Evolutionary conservation across 805 yeast genomes (phyloP).

Genomic region (Candida adriatica): DNA sequence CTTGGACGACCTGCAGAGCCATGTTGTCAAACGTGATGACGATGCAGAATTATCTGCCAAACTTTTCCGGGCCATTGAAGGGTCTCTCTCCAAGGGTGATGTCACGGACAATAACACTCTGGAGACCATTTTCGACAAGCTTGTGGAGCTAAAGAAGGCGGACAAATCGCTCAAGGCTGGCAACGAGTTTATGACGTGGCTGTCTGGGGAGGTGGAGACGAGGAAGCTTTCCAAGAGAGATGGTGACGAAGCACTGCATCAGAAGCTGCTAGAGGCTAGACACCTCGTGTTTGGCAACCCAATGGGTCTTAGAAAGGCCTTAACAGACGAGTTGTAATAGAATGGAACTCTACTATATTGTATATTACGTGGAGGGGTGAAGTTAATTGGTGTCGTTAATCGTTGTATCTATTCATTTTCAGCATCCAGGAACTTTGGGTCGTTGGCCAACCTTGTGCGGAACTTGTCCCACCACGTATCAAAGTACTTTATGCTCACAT

Average conservation of each 20-base stretch:
- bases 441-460: constrained; percentile 62
- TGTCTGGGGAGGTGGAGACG: constrained; percentile 37
- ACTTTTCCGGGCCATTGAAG: constrained; percentile 15
- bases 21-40: constrained; percentile 8
- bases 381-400: not conserved
- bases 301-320: constrained; percentile 56
- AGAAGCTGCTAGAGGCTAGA: constrained; percentile 39
- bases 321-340: constrained; percentile 35
- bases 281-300: constrained; percentile 77
- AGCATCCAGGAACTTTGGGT: constrained; percentile 73
- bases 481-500: constrained; percentile 79
- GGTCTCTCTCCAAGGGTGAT: constrained; percentile 21
- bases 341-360: not conserved
- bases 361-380: not conserved
- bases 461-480: constrained; percentile 96
- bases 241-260: constrained; percentile 28
- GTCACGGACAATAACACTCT: constrained; percentile 33
- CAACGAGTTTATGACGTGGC: constrained; percentile 56
- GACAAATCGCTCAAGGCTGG: constrained; percentile 23
- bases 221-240: constrained; percentile 24
- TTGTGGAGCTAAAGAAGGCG: constrained; percentile 28
- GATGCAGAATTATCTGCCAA: constrained; percentile 5
- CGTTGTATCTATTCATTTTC: constrained; percentile 7
- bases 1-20: constrained; percentile 34
- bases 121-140: constrained; percentile 33